phyloP scores from a whole-genome alignment of 2,329 filamentous ascomycete species.

The Paecilomyces variotii region DNA sequence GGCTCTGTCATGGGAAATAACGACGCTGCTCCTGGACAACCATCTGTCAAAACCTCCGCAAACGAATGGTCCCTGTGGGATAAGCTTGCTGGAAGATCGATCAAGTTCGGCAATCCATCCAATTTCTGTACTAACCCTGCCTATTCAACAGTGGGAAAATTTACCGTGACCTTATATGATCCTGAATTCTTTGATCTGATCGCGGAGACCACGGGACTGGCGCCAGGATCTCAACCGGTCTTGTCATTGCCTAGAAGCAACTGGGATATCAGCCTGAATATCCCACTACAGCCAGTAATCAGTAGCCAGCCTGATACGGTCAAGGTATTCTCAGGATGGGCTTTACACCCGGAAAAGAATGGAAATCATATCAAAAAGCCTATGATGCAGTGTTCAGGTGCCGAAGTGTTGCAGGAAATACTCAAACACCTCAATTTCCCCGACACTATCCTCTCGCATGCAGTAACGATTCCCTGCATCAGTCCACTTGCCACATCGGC shows the following conservation, averaged over 20 bases:
- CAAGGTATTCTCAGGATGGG: slow-evolving; percentile 35
- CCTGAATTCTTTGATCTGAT: slow-evolving; percentile 20
- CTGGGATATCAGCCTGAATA: slow-evolving; percentile 35
- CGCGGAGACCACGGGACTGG: not conserved
- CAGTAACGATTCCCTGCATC: slow-evolving; percentile 30
- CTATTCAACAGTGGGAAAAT: slow-evolving; percentile 33
- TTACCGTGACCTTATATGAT: slow-evolving; percentile 33
- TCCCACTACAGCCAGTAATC: slow-evolving; percentile 38
- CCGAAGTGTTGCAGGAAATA: slow-evolving; percentile 34
- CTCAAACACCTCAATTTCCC: slow-evolving; percentile 33
- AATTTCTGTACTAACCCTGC: slow-evolving; percentile 32
- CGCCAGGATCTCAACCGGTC: not conserved
- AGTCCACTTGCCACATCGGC: slow-evolving; percentile 34
- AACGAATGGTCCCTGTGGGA: slow-evolving; percentile 32
- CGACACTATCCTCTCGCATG: slow-evolving; percentile 16
- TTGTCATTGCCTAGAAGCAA: slow-evolving; percentile 31
- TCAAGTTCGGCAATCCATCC: slow-evolving; percentile 31
- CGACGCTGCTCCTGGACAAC: slow-evolving; percentile 7
- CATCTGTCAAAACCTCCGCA: slow-evolving; percentile 13
- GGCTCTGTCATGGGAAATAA: slow-evolving; percentile 26
- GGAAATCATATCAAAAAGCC: slow-evolving; percentile 24
- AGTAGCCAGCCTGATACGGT: slow-evolving; percentile 23
- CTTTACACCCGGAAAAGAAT: slow-evolving; percentile 26
- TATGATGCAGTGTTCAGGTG: slow-evolving; percentile 34
- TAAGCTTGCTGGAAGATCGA: slow-evolving; percentile 23